Evolutionary conservation across 352 stramenopile species (phyloP).

Genomic region (Globisporangium nunn): DNA sequence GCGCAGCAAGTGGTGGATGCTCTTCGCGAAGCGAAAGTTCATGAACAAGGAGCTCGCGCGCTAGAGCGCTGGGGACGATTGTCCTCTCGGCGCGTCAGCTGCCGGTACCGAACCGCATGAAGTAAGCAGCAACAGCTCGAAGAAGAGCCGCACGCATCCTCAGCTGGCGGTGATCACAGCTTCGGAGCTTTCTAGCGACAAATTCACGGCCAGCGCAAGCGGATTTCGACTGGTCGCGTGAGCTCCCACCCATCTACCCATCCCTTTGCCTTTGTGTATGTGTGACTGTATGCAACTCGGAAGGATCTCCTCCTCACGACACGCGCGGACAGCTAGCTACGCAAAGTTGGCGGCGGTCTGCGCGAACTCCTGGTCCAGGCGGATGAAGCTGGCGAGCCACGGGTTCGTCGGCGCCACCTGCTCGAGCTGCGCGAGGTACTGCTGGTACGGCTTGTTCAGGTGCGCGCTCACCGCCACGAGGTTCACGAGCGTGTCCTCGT

Average conservation of each 20-base stretch:
- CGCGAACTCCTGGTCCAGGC: constrained; percentile 61
- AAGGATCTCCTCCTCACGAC: neutral
- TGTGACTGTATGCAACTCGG: neutral
- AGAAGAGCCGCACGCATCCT: no score
- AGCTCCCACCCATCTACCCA: neutral
- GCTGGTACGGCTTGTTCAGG: constrained; percentile 77
- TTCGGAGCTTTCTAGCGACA: no score
- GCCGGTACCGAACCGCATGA: neutral
- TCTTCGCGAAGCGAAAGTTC: constrained; percentile 92
- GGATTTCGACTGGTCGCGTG: neutral
- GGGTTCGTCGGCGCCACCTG: constrained; percentile 62
- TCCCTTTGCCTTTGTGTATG: no score
- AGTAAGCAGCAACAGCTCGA: neutral
- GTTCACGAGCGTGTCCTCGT: constrained; percentile 94
- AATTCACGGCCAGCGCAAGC: neutral
- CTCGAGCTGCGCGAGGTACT: constrained; percentile 79
- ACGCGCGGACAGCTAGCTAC: constrained; percentile 13
- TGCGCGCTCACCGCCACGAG: constrained; percentile 88
- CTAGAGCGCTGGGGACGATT: constrained; percentile 15
- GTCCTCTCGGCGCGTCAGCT: no score
- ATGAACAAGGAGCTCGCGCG: constrained; percentile 90
- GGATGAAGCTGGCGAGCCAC: constrained; percentile 65
- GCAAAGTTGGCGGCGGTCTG: constrained; percentile 63
- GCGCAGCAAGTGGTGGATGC: constrained; percentile 93
- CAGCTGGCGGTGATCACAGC: no score